These are phyloP conservation scores for Penicillium fimorum DNA, from an alignment of 495 filamentous ascomycete species.

Conservation along the genomic window DNA sequence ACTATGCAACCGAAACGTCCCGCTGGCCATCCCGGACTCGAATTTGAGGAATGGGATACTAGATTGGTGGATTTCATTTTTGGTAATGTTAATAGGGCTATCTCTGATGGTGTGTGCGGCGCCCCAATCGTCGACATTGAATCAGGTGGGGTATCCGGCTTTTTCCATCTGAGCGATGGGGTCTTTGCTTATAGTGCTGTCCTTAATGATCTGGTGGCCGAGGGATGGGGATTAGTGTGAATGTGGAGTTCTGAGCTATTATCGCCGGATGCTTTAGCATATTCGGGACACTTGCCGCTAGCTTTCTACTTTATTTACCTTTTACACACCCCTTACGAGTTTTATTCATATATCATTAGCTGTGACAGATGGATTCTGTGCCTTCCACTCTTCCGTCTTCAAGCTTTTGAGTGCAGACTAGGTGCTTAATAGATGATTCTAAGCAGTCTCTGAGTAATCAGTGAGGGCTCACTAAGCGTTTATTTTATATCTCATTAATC, in stretches of 20 bases:
- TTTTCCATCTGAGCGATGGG: slow-evolving; percentile 31
- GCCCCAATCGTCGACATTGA: slow-evolving; percentile 29
- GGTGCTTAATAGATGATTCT: too few species aligned
- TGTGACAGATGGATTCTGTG: too few species aligned
- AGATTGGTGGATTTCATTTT: slow-evolving; percentile 19
- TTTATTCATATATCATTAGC: too few species aligned
- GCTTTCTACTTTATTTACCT: too few species aligned
- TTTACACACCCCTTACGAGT: too few species aligned
- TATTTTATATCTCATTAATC: too few species aligned
- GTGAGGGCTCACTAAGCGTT: too few species aligned
- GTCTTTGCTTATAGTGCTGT: slow-evolving; percentile 23
- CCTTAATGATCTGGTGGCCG: slow-evolving; percentile 30
- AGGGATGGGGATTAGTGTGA: slow-evolving; percentile 22
- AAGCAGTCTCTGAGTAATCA: too few species aligned
- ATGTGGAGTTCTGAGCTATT: neutral
- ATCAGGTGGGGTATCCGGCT: slow-evolving; percentile 24
- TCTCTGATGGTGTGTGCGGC: slow-evolving; percentile 28
- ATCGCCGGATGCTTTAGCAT: neutral
- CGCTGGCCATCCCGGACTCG: slow-evolving; percentile 19
- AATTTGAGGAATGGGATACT: slow-evolving; percentile 18
- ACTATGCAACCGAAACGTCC: slow-evolving; percentile 17
- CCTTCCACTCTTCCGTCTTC: too few species aligned
- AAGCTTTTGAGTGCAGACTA: too few species aligned
- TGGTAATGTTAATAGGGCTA: slow-evolving; percentile 23
- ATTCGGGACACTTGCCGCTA: too few species aligned